A percentile compares a stretch with the other conserved stretches of the same genome.
Conservation (phyloP, 352 stramenopile genomes). For the Phytophthora constricta region DNA sequence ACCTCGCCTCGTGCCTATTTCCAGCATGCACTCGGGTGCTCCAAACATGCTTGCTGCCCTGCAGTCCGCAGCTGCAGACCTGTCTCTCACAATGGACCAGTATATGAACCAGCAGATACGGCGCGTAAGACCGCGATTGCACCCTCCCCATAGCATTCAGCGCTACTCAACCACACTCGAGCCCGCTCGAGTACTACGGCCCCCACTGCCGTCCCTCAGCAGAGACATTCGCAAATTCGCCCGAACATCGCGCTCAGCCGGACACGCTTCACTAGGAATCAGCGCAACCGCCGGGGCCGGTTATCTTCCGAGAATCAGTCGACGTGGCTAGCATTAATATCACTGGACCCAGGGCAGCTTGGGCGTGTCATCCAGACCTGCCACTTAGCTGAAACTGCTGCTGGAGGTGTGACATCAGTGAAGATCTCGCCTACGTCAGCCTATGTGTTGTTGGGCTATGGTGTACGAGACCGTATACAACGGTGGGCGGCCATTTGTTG, state of each 20-base stretch:
- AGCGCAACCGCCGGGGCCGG: constrained; percentile 72
- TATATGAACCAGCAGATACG: constrained; percentile 88
- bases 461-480: constrained; percentile 85
- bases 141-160: constrained; percentile 48
- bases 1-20: constrained; percentile 45
- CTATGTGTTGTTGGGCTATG: constrained; percentile 87
- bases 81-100: constrained; percentile 76
- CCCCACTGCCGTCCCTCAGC: constrained; percentile 44
- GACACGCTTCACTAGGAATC: constrained; percentile 76
- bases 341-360: constrained; percentile 77
- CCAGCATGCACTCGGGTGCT: constrained; percentile 37
- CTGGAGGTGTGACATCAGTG: constrained; percentile 88
- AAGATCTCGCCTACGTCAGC: constrained; percentile 90
- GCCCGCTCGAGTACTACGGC: constrained; percentile 31
- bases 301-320: constrained; percentile 86
- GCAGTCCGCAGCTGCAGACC: constrained; percentile 64
- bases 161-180: constrained; percentile 43
- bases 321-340: constrained; percentile 87
- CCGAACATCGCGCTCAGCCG: constrained; percentile 87
- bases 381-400: constrained; percentile 78
- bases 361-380: constrained; percentile 84
- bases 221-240: constrained; percentile 83
- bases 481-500: constrained; percentile 41
- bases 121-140: constrained; percentile 71
- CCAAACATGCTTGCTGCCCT: constrained; percentile 70